These are phyloP conservation scores for Peronospora farinosa DNA, from an alignment of 352 stramenopile genomes.

Conservation along the genomic window DNA sequence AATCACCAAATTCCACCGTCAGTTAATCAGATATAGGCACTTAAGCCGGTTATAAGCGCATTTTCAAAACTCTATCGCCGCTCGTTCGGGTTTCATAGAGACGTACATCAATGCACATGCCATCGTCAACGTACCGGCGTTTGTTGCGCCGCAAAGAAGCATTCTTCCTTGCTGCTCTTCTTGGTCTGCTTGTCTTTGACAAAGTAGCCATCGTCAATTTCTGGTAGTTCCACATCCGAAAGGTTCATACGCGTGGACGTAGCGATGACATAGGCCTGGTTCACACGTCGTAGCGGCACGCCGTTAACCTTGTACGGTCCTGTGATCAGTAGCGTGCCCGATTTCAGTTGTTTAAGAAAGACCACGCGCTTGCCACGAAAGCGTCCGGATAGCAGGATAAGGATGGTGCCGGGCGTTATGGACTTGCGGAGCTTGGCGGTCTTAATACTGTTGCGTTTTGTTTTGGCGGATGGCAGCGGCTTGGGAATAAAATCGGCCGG, in stretches of 20 bases:
- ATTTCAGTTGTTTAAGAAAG: conserved; percentile 96
- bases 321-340: conserved; percentile 94
- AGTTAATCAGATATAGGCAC: conserved; percentile 29
- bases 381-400: conserved; percentile 95
- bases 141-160: conserved; percentile 84
- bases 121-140: conserved; percentile 30
- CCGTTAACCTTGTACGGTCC: conserved; percentile 99
- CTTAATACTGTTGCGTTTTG: conserved; percentile 71
- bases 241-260: conserved; percentile 97
- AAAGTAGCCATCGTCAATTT: conserved; percentile 94
- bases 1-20: conserved; percentile 10
- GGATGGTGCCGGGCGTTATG: conserved; percentile 94
- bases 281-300: conserved; percentile 96
- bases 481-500: conserved; percentile 61
- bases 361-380: conserved; percentile 98
- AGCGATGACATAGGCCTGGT: conserved; percentile 98
- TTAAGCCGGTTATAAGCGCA: conserved; percentile 71
- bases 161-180: conserved; percentile 78
- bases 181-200: conserved; percentile 58
- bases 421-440: conserved; percentile 92
- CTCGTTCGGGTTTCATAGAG: conserved; percentile 13
- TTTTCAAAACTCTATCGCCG: conserved; percentile 20
- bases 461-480: conserved; percentile 55
- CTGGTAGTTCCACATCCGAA: conserved; percentile 80
- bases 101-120: conserved; percentile 4